Evolutionary conservation across 352 stramenopile genomes (phyloP), one percentile per base, ranked within the genome.

Genomic region (Globisporangium ultimum): DNA sequence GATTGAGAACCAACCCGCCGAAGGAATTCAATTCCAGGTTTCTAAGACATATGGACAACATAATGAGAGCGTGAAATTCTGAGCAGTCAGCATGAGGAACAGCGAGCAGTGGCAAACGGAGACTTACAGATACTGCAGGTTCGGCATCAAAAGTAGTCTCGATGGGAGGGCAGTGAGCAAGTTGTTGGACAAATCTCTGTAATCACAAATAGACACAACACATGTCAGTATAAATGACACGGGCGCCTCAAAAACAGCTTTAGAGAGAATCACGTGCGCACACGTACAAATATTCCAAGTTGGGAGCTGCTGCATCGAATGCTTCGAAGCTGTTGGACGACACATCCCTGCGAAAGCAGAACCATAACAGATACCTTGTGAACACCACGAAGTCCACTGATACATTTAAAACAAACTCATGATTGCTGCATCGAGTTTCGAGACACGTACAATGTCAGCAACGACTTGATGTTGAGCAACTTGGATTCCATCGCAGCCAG

Each of bases 121-220:
- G 10, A 48, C 58, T 3, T 54, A 64, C 58, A 64, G 20, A 14
- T 53, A 64, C 15, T 53, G 58, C 14, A 64, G 43, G 46, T 64
- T 64, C 13, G 21, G 3, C 58, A 64, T 64, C 17, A 38, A 20
- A 24, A 64, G 53, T 18, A 64, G 6, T 17, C 42, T 43, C 17
- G 28, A 12, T 41, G 58, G 58, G 13, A 64, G 11, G 10, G 58
- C 42, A 21, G 53, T 45, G 34, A 64, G 58, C 14, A 58, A 42
- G 45, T 64, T 64, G 58, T 64, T 54, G 4, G 51, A 64, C 17
- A 64, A 42, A 21, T 64, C 58, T 15, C 58, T 64, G 9, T 14
- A 11, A 2, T 3, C 34, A 15, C 15, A 53, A 47, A 45, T 18
- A 17, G 14, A 43, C 15, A 22, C 7, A 22, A 28, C 7, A 9